Evolutionary conservation across 202 grass and related monocot genomes (phyloP), one percentile per base, ranked within the genome.

Genomic region (Dendrocalamus latiflorus): DNA sequence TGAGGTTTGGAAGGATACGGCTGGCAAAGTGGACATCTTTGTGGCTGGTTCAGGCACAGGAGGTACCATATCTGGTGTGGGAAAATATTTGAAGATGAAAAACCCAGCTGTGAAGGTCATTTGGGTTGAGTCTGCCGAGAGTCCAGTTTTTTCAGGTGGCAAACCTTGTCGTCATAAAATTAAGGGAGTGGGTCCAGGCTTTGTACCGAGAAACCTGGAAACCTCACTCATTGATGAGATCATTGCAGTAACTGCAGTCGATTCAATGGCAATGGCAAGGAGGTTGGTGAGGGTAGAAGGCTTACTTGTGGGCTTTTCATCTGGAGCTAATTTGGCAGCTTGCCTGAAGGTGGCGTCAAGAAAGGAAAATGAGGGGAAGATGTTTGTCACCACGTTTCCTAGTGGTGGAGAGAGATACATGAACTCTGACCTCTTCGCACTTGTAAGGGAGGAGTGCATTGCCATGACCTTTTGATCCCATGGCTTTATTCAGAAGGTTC

Each of bases 1-100:
- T 58, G 84, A 90, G 51, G 84, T 87, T 76, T 91, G 84, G 89
- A 87, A 81, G 76, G 84, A 91, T 61, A 87, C 84, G 48, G 76
- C 81, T 24, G 84, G 81, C 16, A 87, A 91, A 37, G 84, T 84
- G 33, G 89, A 91, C 13, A 72, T 87, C n/a, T 91, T 87, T 72
- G 84, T 91, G 16, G 65, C 26, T 49, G 70, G 64, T 65, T 83
- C 81, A 65, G 89, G 89, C 41, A 84, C 89, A 72, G 89, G 89
- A 68, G 81, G 84, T 10, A 91, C 80, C 22, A 0, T 84, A 49
- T 76, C 81, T 53, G 85, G 89, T 59, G 70, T 60, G 2, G 84
- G 74, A 2, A 91, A 72, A 28, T 91, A 91, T 67, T 62, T 91
- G 45, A 91, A 87, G 77, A 87, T 84, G 64, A 80, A 87, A 84